A percentile compares a stretch with the other conserved stretches of the same genome.
phyloP scores from a whole-genome alignment of 73 alveolate genomes.

The Stentor coeruleus region DNA sequence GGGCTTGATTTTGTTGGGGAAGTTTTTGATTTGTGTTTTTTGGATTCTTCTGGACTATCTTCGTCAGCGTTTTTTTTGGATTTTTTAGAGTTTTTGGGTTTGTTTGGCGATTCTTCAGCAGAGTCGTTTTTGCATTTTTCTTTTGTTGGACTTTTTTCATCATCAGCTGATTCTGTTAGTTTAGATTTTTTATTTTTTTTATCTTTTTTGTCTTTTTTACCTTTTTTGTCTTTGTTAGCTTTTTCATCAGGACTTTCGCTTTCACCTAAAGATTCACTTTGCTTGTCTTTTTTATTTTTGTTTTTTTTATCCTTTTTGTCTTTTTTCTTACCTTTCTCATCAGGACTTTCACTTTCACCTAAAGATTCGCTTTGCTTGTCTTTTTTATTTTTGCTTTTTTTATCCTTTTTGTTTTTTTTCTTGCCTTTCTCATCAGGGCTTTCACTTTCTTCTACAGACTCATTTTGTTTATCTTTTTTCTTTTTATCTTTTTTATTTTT shows the following conservation, averaged over 20 bases:
- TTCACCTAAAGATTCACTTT: neutral
- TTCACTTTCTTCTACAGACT: too few species aligned
- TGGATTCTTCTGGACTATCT: too few species aligned
- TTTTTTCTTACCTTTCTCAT: neutral
- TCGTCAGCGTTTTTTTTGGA: too few species aligned
- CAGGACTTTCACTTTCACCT: neutral
- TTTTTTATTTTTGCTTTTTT: too few species aligned
- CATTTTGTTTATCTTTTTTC: neutral
- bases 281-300: neutral
- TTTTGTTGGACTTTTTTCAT: too few species aligned
- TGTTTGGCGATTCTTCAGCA: too few species aligned
- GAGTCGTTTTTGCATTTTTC: too few species aligned
- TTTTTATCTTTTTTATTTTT: neutral
- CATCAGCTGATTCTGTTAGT: too few species aligned
- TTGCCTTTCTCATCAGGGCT: neutral
- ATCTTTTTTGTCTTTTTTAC: neutral
- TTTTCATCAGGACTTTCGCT: neutral
- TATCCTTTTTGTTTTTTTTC: neutral
- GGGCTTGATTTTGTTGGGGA: neutral
- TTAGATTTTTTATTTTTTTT: too few species aligned
- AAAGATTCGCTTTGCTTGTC: neutral
- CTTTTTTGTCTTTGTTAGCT: too few species aligned
- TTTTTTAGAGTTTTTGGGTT: too few species aligned
- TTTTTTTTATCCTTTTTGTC: neutral
- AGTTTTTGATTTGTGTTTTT: neutral